Base-by-base conservation (phyloP, 2,329 filamentous ascomycete genomes). In the Lasiodiplodia sp. region DNA sequence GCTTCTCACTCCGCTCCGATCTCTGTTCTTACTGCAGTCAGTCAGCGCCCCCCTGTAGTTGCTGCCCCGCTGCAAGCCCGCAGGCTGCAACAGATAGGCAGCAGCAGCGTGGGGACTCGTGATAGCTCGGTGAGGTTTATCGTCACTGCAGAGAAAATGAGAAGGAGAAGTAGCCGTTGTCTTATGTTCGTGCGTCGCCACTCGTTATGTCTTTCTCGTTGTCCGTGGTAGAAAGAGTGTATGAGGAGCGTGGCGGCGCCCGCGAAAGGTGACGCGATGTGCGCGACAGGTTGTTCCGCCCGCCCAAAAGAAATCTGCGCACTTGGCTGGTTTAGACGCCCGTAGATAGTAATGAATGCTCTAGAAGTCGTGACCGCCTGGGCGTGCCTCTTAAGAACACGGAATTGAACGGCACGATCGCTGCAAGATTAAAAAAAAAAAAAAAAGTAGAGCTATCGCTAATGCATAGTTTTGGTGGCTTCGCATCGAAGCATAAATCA, bases 81-180 rank as follows among this genome's bases (percentile, higher is more conserved):
- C n/a, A 47, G 44, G 44, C 44, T n/a, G 44, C 44, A 47, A 4
- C 44, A 11, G 11, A 10, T n/a, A n/a, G 44, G 44, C 44, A 47
- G n/a, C 25, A 44, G 14, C 40, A 44, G 21, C 18, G 44, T 49
- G 14, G 11, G 65, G 53, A n/a, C 56, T 68, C 66, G 47, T 68
- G 66, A 52, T 53, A 63, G 66, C 66, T 68, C 66, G 37, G 57
- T 68, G 66, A 68, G 10, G 66, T n/a, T 63, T 68, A n/a, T 68
- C 66, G 31, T 68, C 66, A 68, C 28, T 34, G 66, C 16, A 8
- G 47, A 21, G 7, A 11, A 16, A 37, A 34, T 10, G 4, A 16
- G 16, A 31, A 11, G 3, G 47, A n/a, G 7, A 14, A 18, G 28
- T 31, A 37, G 34, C 28, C 7, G 37, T 28, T 38, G 56, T 49